phyloP scores from a whole-genome alignment of 78 protist genomes.

The Dictyostelium discoideum region dicty_2.7 NC_007089.4:3117001-3117500 shows the following conservation, averaged over 20 bases:
- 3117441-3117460: too few species aligned
- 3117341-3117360: slow-evolving; percentile 28
- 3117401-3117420: background rate
- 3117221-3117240: background rate
- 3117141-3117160: background rate
- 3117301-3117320: too few species aligned
- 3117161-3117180: background rate
- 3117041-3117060: background rate
- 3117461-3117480: too few species aligned
- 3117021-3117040: too few species aligned
- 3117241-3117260: too few species aligned
- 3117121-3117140: background rate
- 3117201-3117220: background rate
- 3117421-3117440: background rate
- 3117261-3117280: too few species aligned
- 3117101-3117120: background rate
- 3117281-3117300: too few species aligned
- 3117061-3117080: background rate
- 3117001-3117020: too few species aligned
- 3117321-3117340: background rate
- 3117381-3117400: background rate
- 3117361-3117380: background rate
- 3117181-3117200: background rate
- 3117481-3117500: background rate
- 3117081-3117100: background rate